Base-by-base conservation (phyloP, 2,329 filamentous ascomycete species). In the Talaromyces sp. region DNA sequence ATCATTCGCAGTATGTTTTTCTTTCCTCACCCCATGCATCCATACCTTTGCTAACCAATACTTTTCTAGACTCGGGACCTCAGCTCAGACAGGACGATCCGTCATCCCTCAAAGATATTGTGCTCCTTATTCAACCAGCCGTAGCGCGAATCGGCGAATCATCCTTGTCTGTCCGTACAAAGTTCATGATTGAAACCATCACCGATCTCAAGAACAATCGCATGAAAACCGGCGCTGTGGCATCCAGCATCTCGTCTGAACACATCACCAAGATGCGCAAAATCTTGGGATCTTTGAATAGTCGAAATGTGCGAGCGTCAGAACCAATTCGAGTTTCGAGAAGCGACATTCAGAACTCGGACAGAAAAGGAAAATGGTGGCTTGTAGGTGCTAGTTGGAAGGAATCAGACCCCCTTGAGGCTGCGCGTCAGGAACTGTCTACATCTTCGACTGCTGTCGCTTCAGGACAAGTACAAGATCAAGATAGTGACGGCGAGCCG, bases 111-210 rank as follows among this genome's bases (percentile, higher is more conserved):
- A 97, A 96, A 75, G 92, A 96, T 67, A 95, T 99, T 67, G 89
- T 97, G 6, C 81, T 89, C 11, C 83, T 92, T 59, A 85, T 98
- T 65, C 91, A 92, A 68, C 88, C 89, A 24, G 87, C 89, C 1
- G 85, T 93, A 2, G 82, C 86, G 0, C 88, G 87, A 66, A 81
- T 84, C 41, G 91, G 90, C 4, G 87, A 91, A 71, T 81, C 82
- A 13, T 90, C 88, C 22, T 81, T 97, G 33, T 94, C 93, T 1
- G 91, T 93, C 10, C 88, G 95, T 64, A 97, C 94, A 1, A 96
- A 91, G 70, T 97, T 97, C 78, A 98, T 98, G 93, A 91, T 99
- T 60, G 94, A 98, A 73, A 95, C 90, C 0, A 97, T 99, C 76
- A 92, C 91, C 66, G 92, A 97, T 72, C 83, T 99, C 35, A 97